These are phyloP conservation scores for Rhazya stricta DNA, from an alignment of 257 asterid species.

Conservation along the genomic window DNA sequence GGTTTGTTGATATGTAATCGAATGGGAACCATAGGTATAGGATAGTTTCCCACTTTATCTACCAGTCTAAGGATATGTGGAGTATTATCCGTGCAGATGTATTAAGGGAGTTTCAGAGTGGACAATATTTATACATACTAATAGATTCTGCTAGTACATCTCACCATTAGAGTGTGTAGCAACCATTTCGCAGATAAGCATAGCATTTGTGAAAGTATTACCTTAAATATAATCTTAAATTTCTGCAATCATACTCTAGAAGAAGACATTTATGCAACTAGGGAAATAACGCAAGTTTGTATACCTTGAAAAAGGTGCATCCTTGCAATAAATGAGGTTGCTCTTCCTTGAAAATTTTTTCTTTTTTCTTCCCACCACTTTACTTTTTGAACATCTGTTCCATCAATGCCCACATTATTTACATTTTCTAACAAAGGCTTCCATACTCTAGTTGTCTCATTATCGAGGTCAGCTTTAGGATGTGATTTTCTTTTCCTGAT, in stretches of 20 bases:
- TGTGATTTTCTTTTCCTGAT: slow-evolving; percentile 52
- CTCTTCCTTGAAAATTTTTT: slow-evolving; percentile 41
- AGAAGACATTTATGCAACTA: slow-evolving; percentile 4
- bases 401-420: slow-evolving; percentile 47
- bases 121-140: neutral
- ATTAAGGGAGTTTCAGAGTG: no score
- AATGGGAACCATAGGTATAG: no score
- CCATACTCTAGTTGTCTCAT: slow-evolving; percentile 51
- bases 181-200: neutral
- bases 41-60: no score
- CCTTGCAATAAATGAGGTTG: slow-evolving; percentile 51
- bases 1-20: no score
- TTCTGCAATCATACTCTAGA: neutral
- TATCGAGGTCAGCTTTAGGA: slow-evolving; percentile 56
- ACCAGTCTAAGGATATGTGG: no score
- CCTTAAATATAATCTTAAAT: neutral
- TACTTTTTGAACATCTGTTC: slow-evolving; percentile 42
- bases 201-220: neutral
- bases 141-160: neutral
- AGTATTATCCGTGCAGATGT: no score
- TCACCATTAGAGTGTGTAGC: neutral
- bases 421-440: slow-evolving; percentile 46
- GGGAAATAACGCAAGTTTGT: slow-evolving; percentile 3
- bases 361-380: slow-evolving; percentile 56
- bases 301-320: slow-evolving; percentile 60